Evolutionary conservation across 2,329 filamentous ascomycete genomes (phyloP).

Genomic region (Aspergillus awamori): DNA sequence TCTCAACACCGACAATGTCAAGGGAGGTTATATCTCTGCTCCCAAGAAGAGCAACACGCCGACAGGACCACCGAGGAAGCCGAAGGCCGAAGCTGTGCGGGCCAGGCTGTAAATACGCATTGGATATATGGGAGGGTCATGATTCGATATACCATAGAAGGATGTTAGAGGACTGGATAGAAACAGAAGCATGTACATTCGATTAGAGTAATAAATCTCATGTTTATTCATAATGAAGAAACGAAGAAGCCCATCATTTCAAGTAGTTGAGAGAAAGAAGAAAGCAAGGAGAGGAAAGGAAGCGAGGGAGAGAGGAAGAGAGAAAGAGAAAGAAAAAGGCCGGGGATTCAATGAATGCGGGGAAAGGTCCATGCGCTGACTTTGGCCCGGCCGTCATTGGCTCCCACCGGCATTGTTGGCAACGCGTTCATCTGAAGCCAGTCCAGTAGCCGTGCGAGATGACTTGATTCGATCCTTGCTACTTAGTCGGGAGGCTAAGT

Average conservation of each 20-base stretch:
- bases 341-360: slow-evolving; percentile 13
- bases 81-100: slow-evolving; percentile 23
- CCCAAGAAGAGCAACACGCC: slow-evolving; percentile 57
- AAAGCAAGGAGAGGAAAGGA: not conserved
- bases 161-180: slow-evolving; percentile 11
- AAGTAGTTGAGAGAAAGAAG: not conserved
- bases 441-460: not conserved
- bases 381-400: slow-evolving; percentile 10
- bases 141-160: slow-evolving; percentile 1
- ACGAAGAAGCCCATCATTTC: not conserved
- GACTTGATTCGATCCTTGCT: not conserved
- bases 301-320: not conserved
- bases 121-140: slow-evolving; percentile 3
- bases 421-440: not conserved
- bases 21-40: slow-evolving; percentile 59
- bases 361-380: slow-evolving; percentile 14
- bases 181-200: slow-evolving; percentile 9
- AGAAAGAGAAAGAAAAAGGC: not conserved
- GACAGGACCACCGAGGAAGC: slow-evolving; percentile 29
- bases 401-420: not conserved
- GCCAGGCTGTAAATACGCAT: slow-evolving; percentile 31
- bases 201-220: slow-evolving; percentile 8
- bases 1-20: slow-evolving; percentile 59
- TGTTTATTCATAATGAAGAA: not conserved
- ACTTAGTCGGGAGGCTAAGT: not conserved